Conservation (phyloP, 225 moss, liverwort and hornwort genomes). For the Asterella californica region DNA sequence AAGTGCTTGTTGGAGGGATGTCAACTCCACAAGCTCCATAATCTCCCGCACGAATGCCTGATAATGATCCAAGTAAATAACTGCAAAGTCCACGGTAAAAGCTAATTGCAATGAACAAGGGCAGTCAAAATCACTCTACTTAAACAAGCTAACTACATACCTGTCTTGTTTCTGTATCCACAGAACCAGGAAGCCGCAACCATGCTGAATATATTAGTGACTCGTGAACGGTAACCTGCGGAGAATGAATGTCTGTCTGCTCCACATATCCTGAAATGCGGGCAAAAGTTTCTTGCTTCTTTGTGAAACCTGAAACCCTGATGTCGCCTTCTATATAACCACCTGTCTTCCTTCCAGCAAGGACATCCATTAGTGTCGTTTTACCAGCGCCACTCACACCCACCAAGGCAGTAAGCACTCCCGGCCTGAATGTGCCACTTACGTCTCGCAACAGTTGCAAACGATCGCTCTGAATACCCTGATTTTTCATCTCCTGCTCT, state of each 20-base stretch:
- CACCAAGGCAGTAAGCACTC: slow-evolving; percentile 45
- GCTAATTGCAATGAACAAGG: background rate
- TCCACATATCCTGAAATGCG: slow-evolving; percentile 52
- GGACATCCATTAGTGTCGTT: slow-evolving; percentile 51
- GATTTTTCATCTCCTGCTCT: slow-evolving; percentile 39
- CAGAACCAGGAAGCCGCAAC: slow-evolving; percentile 34
- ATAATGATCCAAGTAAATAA: background rate
- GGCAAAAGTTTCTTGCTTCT: slow-evolving; percentile 44
- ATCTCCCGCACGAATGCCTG: slow-evolving; percentile 40
- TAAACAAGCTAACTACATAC: slow-evolving; percentile 1
- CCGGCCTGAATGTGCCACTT: slow-evolving; percentile 46
- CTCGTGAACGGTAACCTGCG: slow-evolving; percentile 43
- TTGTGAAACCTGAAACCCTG: slow-evolving; percentile 39
- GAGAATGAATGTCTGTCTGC: slow-evolving; percentile 51
- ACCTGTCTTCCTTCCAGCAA: slow-evolving; percentile 50
- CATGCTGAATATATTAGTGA: slow-evolving; percentile 43
- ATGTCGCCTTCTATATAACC: slow-evolving; percentile 50
- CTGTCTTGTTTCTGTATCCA: slow-evolving; percentile 31
- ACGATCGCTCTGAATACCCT: slow-evolving; percentile 28
- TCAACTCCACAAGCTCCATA: slow-evolving; percentile 42
- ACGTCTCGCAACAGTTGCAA: slow-evolving; percentile 42
- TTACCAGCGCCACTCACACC: slow-evolving; percentile 52
- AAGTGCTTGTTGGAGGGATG: slow-evolving; percentile 22
- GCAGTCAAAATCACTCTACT: background rate
- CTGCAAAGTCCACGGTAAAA: background rate